Conservation (phyloP, 345 rosid species). For the Eucalyptus curtisii region DNA sequence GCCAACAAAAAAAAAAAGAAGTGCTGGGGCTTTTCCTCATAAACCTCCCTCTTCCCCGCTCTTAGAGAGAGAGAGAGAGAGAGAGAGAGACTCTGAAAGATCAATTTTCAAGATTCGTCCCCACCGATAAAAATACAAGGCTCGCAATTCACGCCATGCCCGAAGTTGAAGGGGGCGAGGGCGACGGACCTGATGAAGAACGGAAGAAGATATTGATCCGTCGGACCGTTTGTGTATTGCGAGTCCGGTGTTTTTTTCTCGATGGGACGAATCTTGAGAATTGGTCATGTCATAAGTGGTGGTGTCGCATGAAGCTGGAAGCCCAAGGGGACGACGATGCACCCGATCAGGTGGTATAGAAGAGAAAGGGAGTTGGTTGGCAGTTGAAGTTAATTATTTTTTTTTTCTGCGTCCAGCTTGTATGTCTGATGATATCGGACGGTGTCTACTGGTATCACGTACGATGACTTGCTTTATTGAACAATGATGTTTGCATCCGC, state of each 20-base stretch:
- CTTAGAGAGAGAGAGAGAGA: background rate
- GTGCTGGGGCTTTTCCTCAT: background rate
- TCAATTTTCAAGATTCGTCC: background rate
- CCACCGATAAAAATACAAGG: background rate
- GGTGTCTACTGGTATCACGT: background rate
- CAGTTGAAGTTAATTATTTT: background rate
- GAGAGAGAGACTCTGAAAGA: background rate
- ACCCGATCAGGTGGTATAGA: background rate
- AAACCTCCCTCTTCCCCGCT: background rate
- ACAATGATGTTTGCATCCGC: background rate
- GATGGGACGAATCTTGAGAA: background rate
- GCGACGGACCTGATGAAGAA: background rate
- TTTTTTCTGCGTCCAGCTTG: background rate
- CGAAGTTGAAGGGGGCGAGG: background rate
- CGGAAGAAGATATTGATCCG: background rate
- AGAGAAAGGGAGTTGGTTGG: background rate
- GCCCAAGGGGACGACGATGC: background rate
- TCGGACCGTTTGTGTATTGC: background rate
- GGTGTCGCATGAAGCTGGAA: background rate
- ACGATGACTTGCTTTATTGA: background rate
- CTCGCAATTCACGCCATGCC: background rate
- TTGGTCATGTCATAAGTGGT: background rate
- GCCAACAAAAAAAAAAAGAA: background rate
- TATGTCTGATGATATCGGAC: background rate
- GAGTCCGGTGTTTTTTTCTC: background rate